These are phyloP conservation scores for Leptoxyphium fumago DNA, from an alignment of 2,329 filamentous ascomycete genomes.

Conservation along the genomic window DNA sequence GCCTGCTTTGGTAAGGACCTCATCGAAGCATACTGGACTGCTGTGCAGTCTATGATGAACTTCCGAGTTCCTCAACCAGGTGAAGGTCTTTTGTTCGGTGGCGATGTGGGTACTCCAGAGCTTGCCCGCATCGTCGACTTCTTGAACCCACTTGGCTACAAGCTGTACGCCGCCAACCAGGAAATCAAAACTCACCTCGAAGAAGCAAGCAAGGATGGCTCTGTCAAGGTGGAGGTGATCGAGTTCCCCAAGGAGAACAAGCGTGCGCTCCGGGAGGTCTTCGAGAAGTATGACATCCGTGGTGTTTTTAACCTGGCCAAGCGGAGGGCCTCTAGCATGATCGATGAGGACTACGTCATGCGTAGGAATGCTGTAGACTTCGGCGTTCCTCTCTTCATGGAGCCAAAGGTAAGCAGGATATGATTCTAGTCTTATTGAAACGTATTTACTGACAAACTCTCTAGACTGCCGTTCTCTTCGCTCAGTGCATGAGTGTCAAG, in stretches of 20 bases:
- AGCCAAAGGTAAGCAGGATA: constrained; percentile 62
- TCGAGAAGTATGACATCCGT: constrained; percentile 90
- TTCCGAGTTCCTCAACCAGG: constrained; percentile 92
- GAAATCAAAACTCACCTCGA: constrained; percentile 77
- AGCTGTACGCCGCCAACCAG: constrained; percentile 72
- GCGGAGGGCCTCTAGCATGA: constrained; percentile 63
- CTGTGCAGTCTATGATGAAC: constrained; percentile 95
- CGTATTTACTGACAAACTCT: neutral
- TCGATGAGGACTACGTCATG: constrained; percentile 97
- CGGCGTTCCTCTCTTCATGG: constrained; percentile 94
- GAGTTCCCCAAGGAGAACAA: constrained; percentile 97
- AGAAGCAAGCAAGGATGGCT: constrained; percentile 45
- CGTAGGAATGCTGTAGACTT: constrained; percentile 96
- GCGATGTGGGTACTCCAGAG: constrained; percentile 56
- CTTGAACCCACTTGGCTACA: constrained; percentile 80
- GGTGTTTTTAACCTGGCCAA: constrained; percentile 92
- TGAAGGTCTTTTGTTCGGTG: constrained; percentile 88
- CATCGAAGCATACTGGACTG: constrained; percentile 94
- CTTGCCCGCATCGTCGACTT: constrained; percentile 74
- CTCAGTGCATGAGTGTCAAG: constrained; percentile 94
- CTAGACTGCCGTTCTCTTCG: constrained; percentile 88
- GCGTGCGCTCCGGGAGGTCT: constrained; percentile 83
- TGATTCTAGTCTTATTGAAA: neutral
- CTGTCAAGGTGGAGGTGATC: constrained; percentile 69
- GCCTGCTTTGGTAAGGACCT: constrained; percentile 96